Base-by-base conservation (phyloP, 805 yeast genomes). In the Ogataea kodamae region DNA sequence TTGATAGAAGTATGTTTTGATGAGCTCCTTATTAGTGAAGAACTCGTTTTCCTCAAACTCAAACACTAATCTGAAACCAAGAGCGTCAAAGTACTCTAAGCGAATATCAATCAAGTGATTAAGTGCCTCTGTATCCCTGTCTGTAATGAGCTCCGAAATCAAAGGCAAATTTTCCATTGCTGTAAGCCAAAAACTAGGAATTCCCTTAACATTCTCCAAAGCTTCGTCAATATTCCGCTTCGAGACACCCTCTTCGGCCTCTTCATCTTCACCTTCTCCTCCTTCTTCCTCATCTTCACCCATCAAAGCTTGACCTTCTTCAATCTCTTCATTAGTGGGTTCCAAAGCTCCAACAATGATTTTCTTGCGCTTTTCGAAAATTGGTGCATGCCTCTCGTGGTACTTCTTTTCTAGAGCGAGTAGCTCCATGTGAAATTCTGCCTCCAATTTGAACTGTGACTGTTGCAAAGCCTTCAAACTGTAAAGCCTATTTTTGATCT, bases 171-270 rank as follows among this genome's bases (percentile, higher is more conserved):
- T 92, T 60, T 83, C 90, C 62, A 92, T 68, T 5, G 97, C 95
- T 12, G 97, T 92, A 52, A 90, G 72, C 98, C 98, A 92, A 70
- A 92, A 92, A 30, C 83, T 78, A 38, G 98, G 97, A 48, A 92
- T 76, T 45, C 98, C 98, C 42, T 68, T 69, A 30, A 68, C 62
- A 13, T 61, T 67, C 18, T 59, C 68, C 18, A 44, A 40, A 11
- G 40, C 33, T 15, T 46, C 54, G n/a, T 44, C 53, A 8, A 43
- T 57, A 11, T 50, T 59, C 10, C 51, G 22, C 19, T 29, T 33
- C 18, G 29, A 16, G 11, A 24, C 33, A n/a, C 26, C 35, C 4
- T 31, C 65, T 11, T 58, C 65, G 0, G 59, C 68, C 7, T 52
- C 59, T 6, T 45, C 54, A 2, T 49, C 59, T 5, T 45, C 47